These are phyloP conservation scores for Handroanthus guayacan DNA, from an alignment of 257 asterid species.

Conservation along the genomic window DNA sequence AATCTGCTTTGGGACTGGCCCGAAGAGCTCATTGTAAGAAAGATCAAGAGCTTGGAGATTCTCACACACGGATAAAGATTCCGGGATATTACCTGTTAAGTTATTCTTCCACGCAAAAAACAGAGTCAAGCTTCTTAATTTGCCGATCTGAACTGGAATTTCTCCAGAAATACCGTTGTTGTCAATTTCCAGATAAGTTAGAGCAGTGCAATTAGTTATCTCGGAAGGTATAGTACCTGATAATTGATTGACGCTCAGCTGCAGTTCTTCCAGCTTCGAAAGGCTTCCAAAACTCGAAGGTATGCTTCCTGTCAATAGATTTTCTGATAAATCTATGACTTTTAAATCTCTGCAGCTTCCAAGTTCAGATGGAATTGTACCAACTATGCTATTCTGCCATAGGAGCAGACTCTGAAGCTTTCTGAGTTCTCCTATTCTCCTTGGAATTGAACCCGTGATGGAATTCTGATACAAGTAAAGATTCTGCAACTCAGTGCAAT, in stretches of 20 bases:
- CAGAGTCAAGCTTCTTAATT: conserved; percentile 59
- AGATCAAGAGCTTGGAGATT: conserved; percentile 89
- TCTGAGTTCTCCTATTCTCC: conserved; percentile 59
- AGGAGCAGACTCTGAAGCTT: conserved; percentile 67
- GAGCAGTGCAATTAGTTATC: conserved; percentile 63
- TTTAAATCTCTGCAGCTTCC: conserved; percentile 69
- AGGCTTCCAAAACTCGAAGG: conserved; percentile 75
- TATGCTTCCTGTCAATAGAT: conserved; percentile 70
- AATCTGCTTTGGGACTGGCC: conserved; percentile 71
- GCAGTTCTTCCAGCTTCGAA: conserved; percentile 69
- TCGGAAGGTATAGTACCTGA: conserved; percentile 83
- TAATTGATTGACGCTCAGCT: conserved; percentile 80
- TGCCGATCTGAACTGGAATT: conserved; percentile 73
- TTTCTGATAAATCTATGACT: conserved; percentile 79
- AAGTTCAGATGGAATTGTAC: conserved; percentile 71
- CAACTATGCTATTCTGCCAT: conserved; percentile 88
- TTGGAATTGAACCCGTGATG: conserved; percentile 77
- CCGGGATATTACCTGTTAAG: conserved; percentile 82
- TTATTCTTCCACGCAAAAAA: conserved; percentile 96
- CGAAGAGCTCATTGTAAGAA: conserved; percentile 80
- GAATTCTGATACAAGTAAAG: conserved; percentile 83
- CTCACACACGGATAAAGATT: conserved; percentile 64
- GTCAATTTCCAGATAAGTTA: conserved; percentile 91
- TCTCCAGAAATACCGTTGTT: conserved; percentile 79
- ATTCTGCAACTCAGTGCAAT: conserved; percentile 78